These are phyloP conservation scores for Candida freyschussii DNA, from an alignment of 1,139 yeast species.

Conservation along the genomic window DNA sequence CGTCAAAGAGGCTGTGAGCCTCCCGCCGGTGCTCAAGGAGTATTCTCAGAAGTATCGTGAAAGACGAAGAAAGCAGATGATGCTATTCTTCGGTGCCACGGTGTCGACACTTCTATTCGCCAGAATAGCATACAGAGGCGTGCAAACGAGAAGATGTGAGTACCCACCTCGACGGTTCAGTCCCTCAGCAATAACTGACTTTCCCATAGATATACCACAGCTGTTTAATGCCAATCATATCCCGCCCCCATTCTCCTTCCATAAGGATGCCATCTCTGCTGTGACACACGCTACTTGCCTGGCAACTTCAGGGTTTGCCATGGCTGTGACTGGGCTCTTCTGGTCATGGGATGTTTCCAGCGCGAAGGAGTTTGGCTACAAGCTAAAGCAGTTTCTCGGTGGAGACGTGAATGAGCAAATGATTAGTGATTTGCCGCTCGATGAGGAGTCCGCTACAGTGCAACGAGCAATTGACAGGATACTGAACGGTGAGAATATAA, in stretches of 20 bases:
- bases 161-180: too few relatives aligned
- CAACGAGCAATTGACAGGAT: constrained; percentile 26
- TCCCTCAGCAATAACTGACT: not conserved
- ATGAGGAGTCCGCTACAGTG: constrained; percentile 51
- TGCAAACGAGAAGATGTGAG: constrained; percentile 52
- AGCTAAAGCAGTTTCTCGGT: constrained; percentile 63
- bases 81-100: constrained; percentile 67
- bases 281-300: constrained; percentile 76
- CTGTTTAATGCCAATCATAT: constrained; percentile 82
- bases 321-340: constrained; percentile 69
- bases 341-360: constrained; percentile 75
- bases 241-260: constrained; percentile 77
- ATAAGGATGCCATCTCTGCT: constrained; percentile 83
- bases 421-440: constrained; percentile 49
- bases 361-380: constrained; percentile 65
- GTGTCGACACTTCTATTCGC: constrained; percentile 68
- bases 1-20: constrained; percentile 7
- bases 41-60: constrained; percentile 20
- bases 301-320: constrained; percentile 67
- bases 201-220: constrained; percentile 61
- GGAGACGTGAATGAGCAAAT: constrained; percentile 58
- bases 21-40: constrained; percentile 15
- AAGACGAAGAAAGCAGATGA: constrained; percentile 69
- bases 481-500: constrained; percentile 23
- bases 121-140: constrained; percentile 69